Percentiles rank a stretch among this genome's conserved stretches.
Evolutionary conservation across 441 rosid genomes (phyloP).

Genomic region (Adansonia gregorii): DNA sequence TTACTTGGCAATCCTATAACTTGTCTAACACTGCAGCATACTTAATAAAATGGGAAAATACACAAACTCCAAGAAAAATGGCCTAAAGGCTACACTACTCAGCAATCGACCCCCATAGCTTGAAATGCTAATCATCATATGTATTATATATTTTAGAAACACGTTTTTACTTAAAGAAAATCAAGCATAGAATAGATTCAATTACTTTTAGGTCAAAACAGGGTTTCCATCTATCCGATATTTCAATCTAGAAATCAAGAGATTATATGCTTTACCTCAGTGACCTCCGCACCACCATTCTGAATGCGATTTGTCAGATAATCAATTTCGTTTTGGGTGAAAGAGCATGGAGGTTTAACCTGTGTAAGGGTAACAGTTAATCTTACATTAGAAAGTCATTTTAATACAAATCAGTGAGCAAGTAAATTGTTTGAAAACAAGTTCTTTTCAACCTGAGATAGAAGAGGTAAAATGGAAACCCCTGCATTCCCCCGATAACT

Average conservation of each 20-base stretch:
- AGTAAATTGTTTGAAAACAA: neutral
- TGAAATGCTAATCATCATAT: no score
- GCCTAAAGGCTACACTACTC: neutral
- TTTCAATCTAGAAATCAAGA: neutral
- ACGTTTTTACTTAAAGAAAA: neutral
- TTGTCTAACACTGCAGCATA: no score
- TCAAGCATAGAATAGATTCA: neutral
- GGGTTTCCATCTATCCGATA: neutral
- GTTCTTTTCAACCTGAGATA: constrained; percentile 65
- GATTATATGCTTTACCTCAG: constrained; percentile 59
- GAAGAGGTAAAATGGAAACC: constrained; percentile 76
- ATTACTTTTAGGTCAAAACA: neutral
- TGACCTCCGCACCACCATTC: constrained; percentile 97
- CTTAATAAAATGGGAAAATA: neutral
- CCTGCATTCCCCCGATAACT: constrained; percentile 83
- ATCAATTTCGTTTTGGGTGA: constrained; percentile 76
- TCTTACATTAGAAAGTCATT: neutral
- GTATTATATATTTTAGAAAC: neutral
- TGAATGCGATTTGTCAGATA: constrained; percentile 89
- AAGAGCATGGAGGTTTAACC: constrained; percentile 85
- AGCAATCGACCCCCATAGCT: neutral
- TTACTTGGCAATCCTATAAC: neutral
- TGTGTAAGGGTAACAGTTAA: constrained; percentile 32
- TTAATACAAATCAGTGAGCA: neutral
- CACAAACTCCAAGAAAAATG: neutral